phyloP scores from a whole-genome alignment of 768 basidiomycete species.

The Auricularia sp. region DNA sequence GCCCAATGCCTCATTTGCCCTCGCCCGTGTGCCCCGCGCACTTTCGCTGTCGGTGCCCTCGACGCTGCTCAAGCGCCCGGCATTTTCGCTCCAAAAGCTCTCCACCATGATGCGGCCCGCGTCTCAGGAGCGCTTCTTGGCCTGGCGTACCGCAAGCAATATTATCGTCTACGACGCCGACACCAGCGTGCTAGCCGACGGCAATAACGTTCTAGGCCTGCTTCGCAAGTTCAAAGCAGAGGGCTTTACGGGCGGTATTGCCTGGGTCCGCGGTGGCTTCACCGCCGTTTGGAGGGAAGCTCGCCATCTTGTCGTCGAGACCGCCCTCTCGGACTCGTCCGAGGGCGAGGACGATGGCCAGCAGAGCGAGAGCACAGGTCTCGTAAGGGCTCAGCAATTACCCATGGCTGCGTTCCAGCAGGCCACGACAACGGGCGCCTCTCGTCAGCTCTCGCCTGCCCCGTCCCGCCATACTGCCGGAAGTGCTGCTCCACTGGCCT shows the following conservation, averaged over 20 bases:
- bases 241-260: conserved; percentile 51
- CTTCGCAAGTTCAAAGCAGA: conserved; percentile 64
- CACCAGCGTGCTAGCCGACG: conserved; percentile 46
- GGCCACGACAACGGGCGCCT: conserved; percentile 13
- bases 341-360: conserved; percentile 41
- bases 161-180: conserved; percentile 88
- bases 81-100: conserved; percentile 71
- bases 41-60: conserved; percentile 88
- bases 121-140: conserved; percentile 48
- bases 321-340: conserved; percentile 25
- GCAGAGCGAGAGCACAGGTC: neutral
- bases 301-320: conserved; percentile 36
- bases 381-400: conserved; percentile 18
- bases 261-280: conserved; percentile 80
- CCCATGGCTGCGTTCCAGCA: conserved; percentile 29
- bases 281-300: conserved; percentile 40
- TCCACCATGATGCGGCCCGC: conserved; percentile 64
- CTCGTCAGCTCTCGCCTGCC: neutral
- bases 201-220: conserved; percentile 61
- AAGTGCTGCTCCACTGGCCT: conserved; percentile 14
- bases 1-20: conserved; percentile 62
- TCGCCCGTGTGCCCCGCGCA: conserved; percentile 56
- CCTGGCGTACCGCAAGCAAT: conserved; percentile 46
- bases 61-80: conserved; percentile 84
- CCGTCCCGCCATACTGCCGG: conserved; percentile 17